Percentiles rank a stretch among this genome's conserved stretches.
Evolutionary conservation across 306 rosid species (phyloP).

Genomic region (Gynostemma pentaphyllum): DNA sequence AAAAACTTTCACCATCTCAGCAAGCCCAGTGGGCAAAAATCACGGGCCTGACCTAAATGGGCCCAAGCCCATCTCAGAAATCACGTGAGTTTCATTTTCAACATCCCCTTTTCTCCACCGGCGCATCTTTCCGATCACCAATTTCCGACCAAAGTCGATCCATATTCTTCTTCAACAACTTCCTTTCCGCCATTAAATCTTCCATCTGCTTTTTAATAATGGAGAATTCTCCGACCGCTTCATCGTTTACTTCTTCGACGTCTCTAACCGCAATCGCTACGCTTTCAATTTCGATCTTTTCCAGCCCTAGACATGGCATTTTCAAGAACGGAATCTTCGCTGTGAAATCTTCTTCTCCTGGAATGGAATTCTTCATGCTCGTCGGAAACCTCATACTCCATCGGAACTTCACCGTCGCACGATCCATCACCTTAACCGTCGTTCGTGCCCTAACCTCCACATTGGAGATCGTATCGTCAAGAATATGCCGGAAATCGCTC

Average conservation of each 20-base stretch:
- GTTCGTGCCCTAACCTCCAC: constrained; percentile 2
- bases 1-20: too few relatives aligned
- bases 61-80: not conserved
- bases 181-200: not conserved
- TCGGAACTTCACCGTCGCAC: constrained; percentile 2
- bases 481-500: not conserved
- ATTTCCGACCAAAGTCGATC: not conserved
- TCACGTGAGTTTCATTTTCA: not conserved
- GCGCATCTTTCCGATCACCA: not conserved
- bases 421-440: not conserved
- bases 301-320: not conserved
- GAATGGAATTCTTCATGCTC: not conserved
- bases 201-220: not conserved
- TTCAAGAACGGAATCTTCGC: not conserved
- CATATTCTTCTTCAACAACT: constrained; percentile 2
- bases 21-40: constrained; percentile 1
- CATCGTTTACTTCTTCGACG: not conserved
- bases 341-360: not conserved
- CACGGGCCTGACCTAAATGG: not conserved
- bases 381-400: not conserved
- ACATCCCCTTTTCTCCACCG: not conserved
- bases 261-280: not conserved
- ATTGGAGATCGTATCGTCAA: not conserved
- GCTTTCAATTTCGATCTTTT: constrained; percentile 5
- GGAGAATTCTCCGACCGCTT: not conserved